Conservation (phyloP, 306 rosid genomes). For the Citrullus amarus region DNA sequence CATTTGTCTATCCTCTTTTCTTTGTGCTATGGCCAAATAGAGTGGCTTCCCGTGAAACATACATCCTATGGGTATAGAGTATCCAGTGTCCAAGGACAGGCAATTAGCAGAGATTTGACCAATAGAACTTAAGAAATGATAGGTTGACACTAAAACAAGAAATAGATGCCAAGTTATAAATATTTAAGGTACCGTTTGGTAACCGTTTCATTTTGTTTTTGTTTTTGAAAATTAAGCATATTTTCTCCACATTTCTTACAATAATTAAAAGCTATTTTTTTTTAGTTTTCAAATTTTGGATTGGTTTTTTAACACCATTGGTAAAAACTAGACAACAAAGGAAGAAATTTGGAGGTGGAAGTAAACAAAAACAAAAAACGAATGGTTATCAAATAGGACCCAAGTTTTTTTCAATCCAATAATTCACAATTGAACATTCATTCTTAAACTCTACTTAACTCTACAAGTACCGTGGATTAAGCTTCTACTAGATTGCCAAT, state of each 20-base stretch:
- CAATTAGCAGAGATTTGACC: not conserved
- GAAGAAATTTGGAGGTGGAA: too few relatives aligned
- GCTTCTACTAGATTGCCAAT: not conserved
- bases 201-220: too few relatives aligned
- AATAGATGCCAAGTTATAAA: not conserved
- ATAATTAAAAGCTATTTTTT: too few relatives aligned
- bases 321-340: too few relatives aligned
- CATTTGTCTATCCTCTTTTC: constrained; percentile 74
- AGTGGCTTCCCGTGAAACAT: constrained; percentile 79
- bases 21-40: constrained; percentile 78
- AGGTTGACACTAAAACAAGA: not conserved
- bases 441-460: not conserved
- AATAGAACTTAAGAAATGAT: not conserved
- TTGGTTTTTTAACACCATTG: too few relatives aligned
- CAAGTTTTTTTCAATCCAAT: not conserved
- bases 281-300: too few relatives aligned
- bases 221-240: too few relatives aligned
- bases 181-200: not conserved
- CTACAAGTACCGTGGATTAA: not conserved
- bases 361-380: too few relatives aligned
- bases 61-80: constrained; percentile 25
- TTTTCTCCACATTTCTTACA: too few relatives aligned
- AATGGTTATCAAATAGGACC: too few relatives aligned
- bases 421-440: not conserved
- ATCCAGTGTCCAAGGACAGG: not conserved